These are phyloP conservation scores for Nigrograna mackinnonii DNA, from an alignment of 2,329 filamentous ascomycete species.

Conservation along the genomic window DNA sequence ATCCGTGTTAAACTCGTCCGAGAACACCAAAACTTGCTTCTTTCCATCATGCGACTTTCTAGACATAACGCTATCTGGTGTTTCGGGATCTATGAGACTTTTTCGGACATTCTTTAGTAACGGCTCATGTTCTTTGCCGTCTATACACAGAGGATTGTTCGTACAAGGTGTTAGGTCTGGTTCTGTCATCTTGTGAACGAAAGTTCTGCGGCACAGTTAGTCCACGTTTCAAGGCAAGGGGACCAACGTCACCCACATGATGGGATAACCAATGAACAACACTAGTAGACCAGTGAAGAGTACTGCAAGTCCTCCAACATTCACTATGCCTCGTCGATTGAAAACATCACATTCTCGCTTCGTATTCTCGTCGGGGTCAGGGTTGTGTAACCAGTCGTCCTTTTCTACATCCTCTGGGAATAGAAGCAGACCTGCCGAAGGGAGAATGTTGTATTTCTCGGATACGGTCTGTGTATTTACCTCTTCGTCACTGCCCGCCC, in stretches of 20 bases:
- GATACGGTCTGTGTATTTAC: constrained; percentile 74
- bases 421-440: constrained; percentile 66
- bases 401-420: constrained; percentile 76
- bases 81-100: constrained; percentile 69
- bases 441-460: constrained; percentile 74
- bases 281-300: constrained; percentile 64
- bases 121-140: constrained; percentile 50
- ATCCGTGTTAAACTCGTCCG: constrained; percentile 71
- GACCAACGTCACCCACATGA: constrained; percentile 59
- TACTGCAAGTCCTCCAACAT: constrained; percentile 65
- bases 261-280: constrained; percentile 71
- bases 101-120: constrained; percentile 64
- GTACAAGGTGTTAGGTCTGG: constrained; percentile 42
- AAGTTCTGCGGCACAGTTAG: constrained; percentile 54
- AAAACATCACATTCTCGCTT: constrained; percentile 67
- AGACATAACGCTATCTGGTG: constrained; percentile 60
- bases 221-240: background rate
- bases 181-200: constrained; percentile 52
- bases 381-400: constrained; percentile 73
- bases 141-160: constrained; percentile 53
- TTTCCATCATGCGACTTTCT: constrained; percentile 63
- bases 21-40: constrained; percentile 68
- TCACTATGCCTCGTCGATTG: constrained; percentile 65
- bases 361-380: constrained; percentile 66
- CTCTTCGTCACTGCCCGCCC: constrained; percentile 66